Evolutionary conservation across 2,329 filamentous ascomycete species (phyloP), one percentile per base, ranked within the genome.

Genomic region (Aspergillus quadrilineatus): DNA sequence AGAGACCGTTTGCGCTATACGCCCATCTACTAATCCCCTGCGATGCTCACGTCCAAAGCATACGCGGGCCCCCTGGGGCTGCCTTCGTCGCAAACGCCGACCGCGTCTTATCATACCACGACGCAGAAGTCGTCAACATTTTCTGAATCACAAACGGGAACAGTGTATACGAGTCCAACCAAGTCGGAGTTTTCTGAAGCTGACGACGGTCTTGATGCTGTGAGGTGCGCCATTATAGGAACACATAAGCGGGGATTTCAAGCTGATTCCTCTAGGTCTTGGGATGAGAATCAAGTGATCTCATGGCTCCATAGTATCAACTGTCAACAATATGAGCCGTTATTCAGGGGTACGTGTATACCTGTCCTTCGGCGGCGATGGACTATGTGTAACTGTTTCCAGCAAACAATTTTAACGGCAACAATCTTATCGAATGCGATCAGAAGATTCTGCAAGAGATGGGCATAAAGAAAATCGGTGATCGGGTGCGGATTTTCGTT

Each of bases 391-490:
- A 43, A 59, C 41, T 4, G 9, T 50, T 28, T 59, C 6, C 36
- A 85, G 82, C 87, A 70, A 96, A 99, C 73, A 90, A 97, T 74
- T 97, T 99, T 79, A 99, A 94, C 71, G 94, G 94, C 67, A 92
- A 97, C 77, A 97, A 96, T 70, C 80, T 99, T 44, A 82, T 99
- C 65, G 94, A 99, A 76, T 93, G 97, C 82, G 94, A 99, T 75
- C 95, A 96, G 79, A 88, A 92, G 55, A 91, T 96, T 41, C 82
- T 99, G 61, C 95, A 96, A 75, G 94, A 99, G 74, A 96, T 99
- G 85, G 94, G 94, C 43, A 93, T 99, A 65, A 95, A 96, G 65
- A 99, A 97, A 76, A 90, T 99, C 63, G 94, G 94, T 62, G 94
- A 99, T 74, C 87, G 94, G 53, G 93, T 99, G 36, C 89, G 93